Evolutionary conservation across 2,329 filamentous ascomycete species (phyloP).

Genomic region (Ilyonectria sp.): DNA sequence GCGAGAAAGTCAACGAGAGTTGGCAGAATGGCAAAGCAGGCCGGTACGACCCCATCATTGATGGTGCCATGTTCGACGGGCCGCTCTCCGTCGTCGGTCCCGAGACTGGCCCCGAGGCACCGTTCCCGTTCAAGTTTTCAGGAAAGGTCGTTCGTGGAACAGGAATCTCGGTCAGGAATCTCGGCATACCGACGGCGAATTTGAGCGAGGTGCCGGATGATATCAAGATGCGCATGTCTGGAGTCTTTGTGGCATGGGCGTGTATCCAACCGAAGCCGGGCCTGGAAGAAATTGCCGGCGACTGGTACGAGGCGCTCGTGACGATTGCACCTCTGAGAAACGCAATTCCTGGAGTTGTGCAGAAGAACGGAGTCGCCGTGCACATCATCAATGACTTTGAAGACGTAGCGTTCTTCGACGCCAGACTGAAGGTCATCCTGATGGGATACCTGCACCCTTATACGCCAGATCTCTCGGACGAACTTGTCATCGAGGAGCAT

Average conservation of each 20-base stretch:
- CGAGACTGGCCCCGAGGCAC: conserved; percentile 66
- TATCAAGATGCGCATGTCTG: conserved; percentile 68
- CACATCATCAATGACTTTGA: conserved; percentile 69
- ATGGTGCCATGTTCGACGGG: conserved; percentile 51
- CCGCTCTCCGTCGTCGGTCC: conserved; percentile 59
- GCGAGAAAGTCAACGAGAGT: conserved; percentile 48
- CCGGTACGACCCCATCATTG: conserved; percentile 55
- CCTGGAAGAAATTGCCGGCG: conserved; percentile 52
- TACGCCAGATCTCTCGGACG: conserved; percentile 35
- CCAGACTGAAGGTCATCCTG: conserved; percentile 67
- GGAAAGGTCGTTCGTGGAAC: conserved; percentile 64
- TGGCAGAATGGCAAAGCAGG: conserved; percentile 57
- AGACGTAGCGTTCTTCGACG: conserved; percentile 57
- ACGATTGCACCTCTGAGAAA: conserved; percentile 68
- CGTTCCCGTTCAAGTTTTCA: conserved; percentile 68
- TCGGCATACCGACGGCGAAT: conserved; percentile 69
- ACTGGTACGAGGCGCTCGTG: conserved; percentile 74
- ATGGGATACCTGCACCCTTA: conserved; percentile 71
- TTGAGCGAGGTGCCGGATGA: conserved; percentile 67
- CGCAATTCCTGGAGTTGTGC: conserved; percentile 61
- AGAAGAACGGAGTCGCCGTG: conserved; percentile 65
- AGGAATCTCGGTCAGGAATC: conserved; percentile 55
- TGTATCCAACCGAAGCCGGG: conserved; percentile 56
- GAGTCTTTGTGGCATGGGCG: conserved; percentile 78
- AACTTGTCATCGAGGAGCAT: conserved; percentile 51